A percentile compares a stretch with the other conserved stretches of the same genome.
Conservation (phyloP, 192 early-diverging fungal species). For the Piromyces finnis region DNA sequence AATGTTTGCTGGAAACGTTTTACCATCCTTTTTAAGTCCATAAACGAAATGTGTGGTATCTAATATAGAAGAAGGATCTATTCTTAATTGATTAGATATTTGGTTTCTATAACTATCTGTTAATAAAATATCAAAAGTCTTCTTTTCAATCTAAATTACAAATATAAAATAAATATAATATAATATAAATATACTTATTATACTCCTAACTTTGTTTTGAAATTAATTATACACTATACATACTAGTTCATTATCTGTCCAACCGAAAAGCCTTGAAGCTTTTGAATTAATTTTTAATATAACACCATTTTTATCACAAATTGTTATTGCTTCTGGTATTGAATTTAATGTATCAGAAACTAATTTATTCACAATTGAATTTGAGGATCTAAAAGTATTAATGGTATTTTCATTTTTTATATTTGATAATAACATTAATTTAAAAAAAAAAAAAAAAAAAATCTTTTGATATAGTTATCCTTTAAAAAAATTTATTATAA, state of each 20-base stretch:
- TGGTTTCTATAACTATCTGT: background rate
- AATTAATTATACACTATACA: too few relatives aligned
- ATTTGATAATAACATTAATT: background rate
- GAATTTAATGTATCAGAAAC: background rate
- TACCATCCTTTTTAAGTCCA: background rate
- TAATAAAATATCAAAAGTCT: background rate
- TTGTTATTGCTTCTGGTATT: background rate
- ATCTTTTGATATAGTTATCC: too few relatives aligned
- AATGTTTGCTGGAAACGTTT: background rate
- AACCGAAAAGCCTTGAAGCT: background rate
- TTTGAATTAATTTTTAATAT: background rate
- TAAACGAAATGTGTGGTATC: background rate
- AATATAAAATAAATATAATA: too few relatives aligned
- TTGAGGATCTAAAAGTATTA: background rate
- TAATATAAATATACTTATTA: too few relatives aligned
- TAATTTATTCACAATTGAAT: background rate
- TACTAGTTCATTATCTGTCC: background rate
- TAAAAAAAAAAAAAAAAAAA: background rate
- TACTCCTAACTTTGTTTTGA: too few relatives aligned
- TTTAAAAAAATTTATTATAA: too few relatives aligned
- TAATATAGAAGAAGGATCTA: background rate
- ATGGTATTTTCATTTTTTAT: background rate
- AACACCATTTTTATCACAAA: background rate
- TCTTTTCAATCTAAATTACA: background rate
- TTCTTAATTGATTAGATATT: background rate